These are phyloP conservation scores for Halteria grandinella DNA, from an alignment of 73 alveolate species.

Conservation along the genomic window DNA sequence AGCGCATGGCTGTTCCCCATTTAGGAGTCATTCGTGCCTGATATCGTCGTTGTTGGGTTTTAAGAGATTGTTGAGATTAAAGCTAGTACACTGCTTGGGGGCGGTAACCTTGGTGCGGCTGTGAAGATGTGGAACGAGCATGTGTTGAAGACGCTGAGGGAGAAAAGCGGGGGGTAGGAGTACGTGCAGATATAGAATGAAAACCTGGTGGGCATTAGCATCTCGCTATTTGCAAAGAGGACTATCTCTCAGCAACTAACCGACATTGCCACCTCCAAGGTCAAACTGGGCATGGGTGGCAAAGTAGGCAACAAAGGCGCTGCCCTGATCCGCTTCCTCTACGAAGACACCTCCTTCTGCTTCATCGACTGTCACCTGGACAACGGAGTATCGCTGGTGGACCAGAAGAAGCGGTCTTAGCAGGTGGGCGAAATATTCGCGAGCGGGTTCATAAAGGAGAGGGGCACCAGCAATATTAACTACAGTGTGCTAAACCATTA, in stretches of 20 bases:
- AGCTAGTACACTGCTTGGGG: too few relatives aligned
- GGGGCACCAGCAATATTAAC: constrained; percentile 49
- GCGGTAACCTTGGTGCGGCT: too few relatives aligned
- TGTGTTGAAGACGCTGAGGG: background rate
- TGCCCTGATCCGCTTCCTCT: constrained; percentile 67
- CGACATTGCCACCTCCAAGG: constrained; percentile 41
- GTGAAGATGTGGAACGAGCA: too few relatives aligned
- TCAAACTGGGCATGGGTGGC: constrained; percentile 92
- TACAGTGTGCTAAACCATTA: constrained; percentile 60
- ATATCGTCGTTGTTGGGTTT: constrained; percentile 75
- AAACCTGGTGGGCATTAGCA: constrained; percentile 42
- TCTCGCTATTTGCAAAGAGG: constrained; percentile 35
- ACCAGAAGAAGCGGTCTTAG: constrained; percentile 56
- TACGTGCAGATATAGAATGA: constrained; percentile 24
- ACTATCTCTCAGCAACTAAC: constrained; percentile 21
- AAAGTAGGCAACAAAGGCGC: constrained; percentile 93
- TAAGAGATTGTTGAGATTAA: constrained; percentile 74
- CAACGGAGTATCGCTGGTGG: constrained; percentile 57
- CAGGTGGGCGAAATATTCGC: constrained; percentile 1
- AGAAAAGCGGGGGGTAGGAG: background rate
- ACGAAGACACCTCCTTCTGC: constrained; percentile 75
- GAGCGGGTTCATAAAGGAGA: constrained; percentile 59
- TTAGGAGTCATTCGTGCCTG: constrained; percentile 62
- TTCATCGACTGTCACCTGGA: constrained; percentile 82
- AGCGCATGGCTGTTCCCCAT: constrained; percentile 41